Percentiles rank a stretch among this genome's conserved stretches.
Conservation (phyloP, 1,284 basidiomycete species). For the Ustilago xerochloae region DNA sequence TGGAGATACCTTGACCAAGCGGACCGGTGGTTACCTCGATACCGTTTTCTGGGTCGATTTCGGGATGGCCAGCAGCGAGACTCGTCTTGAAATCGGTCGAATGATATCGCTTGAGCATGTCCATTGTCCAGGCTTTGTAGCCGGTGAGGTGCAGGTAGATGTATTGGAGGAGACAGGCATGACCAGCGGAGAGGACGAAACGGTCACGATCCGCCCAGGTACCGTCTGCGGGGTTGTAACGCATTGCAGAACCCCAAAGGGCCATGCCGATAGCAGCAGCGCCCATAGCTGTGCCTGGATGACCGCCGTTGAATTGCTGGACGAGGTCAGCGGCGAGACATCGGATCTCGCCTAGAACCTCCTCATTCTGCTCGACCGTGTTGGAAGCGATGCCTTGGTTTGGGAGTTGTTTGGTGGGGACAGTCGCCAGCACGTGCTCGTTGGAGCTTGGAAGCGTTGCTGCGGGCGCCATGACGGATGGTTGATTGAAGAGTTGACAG, state of each 20-base stretch:
- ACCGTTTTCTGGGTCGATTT: slow-evolving; percentile 81
- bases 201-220: slow-evolving; percentile 74
- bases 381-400: not conserved
- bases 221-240: slow-evolving; percentile 84
- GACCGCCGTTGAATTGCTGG: slow-evolving; percentile 76
- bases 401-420: not conserved
- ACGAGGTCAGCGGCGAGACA: slow-evolving; percentile 45
- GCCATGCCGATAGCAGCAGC: slow-evolving; percentile 88
- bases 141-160: slow-evolving; percentile 82
- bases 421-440: too few relatives aligned
- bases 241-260: slow-evolving; percentile 80
- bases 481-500: too few relatives aligned
- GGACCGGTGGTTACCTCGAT: slow-evolving; percentile 96
- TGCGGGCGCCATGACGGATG: too few relatives aligned
- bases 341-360: slow-evolving; percentile 66
- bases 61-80: slow-evolving; percentile 78
- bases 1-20: slow-evolving; percentile 86
- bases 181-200: slow-evolving; percentile 79
- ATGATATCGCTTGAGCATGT: slow-evolving; percentile 77
- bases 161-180: slow-evolving; percentile 74
- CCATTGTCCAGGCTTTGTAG: slow-evolving; percentile 78
- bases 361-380: not conserved
- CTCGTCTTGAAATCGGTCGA: slow-evolving; percentile 77
- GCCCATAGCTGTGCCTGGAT: slow-evolving; percentile 71
- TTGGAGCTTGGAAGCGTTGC: too few relatives aligned